Evolutionary conservation across 176 grass and related monocot species (phyloP).

Genomic region (Miscanthus lutarioriparius): DNA sequence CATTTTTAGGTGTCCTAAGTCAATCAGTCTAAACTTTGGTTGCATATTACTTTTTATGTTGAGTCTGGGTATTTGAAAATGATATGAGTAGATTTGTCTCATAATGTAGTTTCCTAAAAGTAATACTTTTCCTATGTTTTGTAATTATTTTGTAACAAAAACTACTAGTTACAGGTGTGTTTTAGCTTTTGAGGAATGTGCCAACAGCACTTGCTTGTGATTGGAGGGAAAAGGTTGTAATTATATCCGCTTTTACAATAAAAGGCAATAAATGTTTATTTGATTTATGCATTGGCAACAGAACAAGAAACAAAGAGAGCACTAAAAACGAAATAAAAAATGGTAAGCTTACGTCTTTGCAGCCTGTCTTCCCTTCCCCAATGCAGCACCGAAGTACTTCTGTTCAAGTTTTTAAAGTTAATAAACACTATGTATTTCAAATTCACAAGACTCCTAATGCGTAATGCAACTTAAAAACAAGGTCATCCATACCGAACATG

Average conservation of each 20-base stretch:
- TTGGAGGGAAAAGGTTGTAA: not conserved
- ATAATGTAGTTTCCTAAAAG: not conserved
- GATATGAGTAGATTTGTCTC: not conserved
- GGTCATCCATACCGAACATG: not conserved
- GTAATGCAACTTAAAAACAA: not conserved
- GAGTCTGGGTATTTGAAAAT: not conserved
- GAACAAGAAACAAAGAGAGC: not conserved
- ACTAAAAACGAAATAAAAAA: not conserved
- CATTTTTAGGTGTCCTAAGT: not conserved
- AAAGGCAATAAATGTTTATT: no score
- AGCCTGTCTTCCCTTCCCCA: conserved; percentile 84
- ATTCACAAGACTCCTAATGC: not conserved
- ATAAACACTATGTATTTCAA: conserved; percentile 15
- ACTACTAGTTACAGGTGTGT: not conserved
- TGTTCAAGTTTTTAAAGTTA: conserved; percentile 45
- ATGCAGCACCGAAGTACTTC: conserved; percentile 79
- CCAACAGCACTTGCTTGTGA: not conserved
- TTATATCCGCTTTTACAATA: conserved; percentile 3
- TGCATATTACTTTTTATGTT: not conserved
- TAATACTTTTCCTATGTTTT: not conserved
- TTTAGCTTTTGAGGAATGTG: no score
- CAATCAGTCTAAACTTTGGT: not conserved
- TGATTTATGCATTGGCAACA: not conserved
- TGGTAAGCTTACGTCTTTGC: conserved; percentile 71
- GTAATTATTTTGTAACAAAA: not conserved